Evolutionary conservation across 73 alveolate species (phyloP).

Genomic region (Stentor roeselii): DNA sequence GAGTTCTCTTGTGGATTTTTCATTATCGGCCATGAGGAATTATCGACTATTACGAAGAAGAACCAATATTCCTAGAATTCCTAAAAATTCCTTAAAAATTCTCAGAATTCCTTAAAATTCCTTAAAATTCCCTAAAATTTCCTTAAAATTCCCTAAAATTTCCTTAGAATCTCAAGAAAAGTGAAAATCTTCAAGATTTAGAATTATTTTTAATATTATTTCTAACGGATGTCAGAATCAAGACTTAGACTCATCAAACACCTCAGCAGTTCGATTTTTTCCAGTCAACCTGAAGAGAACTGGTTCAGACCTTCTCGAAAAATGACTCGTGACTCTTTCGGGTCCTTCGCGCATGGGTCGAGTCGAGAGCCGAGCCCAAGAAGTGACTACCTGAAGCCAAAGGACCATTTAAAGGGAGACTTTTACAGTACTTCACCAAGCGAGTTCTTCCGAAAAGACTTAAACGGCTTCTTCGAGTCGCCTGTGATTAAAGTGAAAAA

Average conservation of each 20-base stretch:
- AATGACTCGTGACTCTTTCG: not conserved
- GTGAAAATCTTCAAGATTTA: not conserved
- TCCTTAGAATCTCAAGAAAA: not conserved
- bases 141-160: not conserved
- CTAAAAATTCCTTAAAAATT: not conserved
- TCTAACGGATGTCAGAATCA: not conserved
- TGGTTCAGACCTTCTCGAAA: not conserved
- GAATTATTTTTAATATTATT: too few species aligned
- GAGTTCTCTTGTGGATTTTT: constrained; percentile 10
- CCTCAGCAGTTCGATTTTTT: constrained; percentile 2
- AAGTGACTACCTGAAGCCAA: not conserved
- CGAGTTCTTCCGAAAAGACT: not conserved
- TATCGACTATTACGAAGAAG: too few species aligned
- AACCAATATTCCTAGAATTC: not conserved
- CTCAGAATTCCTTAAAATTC: not conserved
- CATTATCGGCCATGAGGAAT: not conserved
- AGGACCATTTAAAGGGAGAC: not conserved
- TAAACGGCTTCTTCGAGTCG: too few species aligned
- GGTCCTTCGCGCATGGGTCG: not conserved
- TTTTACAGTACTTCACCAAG: not conserved
- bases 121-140: not conserved
- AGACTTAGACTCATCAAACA: not conserved
- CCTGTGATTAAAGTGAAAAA: not conserved
- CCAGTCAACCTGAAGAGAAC: not conserved
- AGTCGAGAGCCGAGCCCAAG: not conserved